A percentile compares a stretch with the other conserved stretches of the same genome.
Conservation (phyloP, 352 stramenopile genomes). For the Pythium monospermum region DNA sequence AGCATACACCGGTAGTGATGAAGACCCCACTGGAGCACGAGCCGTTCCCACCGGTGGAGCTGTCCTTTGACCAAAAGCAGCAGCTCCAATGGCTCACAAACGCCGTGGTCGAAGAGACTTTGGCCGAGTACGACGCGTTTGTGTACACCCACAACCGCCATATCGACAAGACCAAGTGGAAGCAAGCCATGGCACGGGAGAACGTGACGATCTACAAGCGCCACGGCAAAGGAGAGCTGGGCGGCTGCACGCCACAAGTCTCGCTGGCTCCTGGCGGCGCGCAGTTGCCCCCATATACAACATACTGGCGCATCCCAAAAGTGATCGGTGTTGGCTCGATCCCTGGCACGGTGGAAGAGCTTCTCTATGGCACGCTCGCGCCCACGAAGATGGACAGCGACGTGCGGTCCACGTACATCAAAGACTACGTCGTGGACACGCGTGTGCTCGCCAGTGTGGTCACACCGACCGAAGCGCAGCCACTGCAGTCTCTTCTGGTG, state of each 20-base stretch:
- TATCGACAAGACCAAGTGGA: constrained; percentile 21
- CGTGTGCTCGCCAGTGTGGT: constrained; percentile 6
- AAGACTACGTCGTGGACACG: constrained; percentile 3
- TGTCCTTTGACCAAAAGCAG: constrained; percentile 16
- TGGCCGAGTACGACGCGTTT: constrained; percentile 17
- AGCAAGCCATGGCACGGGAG: constrained; percentile 17
- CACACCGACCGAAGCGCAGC: neutral
- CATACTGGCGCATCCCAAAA: constrained; percentile 24
- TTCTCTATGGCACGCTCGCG: constrained; percentile 11
- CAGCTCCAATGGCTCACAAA: constrained; percentile 15
- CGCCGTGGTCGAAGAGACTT: constrained; percentile 8
- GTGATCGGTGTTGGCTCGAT: constrained; percentile 4
- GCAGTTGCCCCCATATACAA: constrained; percentile 20
- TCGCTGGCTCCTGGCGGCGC: constrained; percentile 14
- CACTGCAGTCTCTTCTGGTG: constrained; percentile 1
- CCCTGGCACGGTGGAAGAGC: constrained; percentile 7
- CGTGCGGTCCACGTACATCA: constrained; percentile 11
- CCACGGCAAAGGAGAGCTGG: constrained; percentile 7
- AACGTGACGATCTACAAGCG: constrained; percentile 21
- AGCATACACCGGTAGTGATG: constrained; percentile 29
- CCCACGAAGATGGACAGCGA: constrained; percentile 2
- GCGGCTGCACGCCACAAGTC: constrained; percentile 3
- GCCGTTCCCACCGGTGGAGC: constrained; percentile 41
- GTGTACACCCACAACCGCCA: constrained; percentile 6
- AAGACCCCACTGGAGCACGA: constrained; percentile 46